Base-by-base conservation (phyloP, 208 protist species). In the Herpetomonas samuelpessoai region DNA sequence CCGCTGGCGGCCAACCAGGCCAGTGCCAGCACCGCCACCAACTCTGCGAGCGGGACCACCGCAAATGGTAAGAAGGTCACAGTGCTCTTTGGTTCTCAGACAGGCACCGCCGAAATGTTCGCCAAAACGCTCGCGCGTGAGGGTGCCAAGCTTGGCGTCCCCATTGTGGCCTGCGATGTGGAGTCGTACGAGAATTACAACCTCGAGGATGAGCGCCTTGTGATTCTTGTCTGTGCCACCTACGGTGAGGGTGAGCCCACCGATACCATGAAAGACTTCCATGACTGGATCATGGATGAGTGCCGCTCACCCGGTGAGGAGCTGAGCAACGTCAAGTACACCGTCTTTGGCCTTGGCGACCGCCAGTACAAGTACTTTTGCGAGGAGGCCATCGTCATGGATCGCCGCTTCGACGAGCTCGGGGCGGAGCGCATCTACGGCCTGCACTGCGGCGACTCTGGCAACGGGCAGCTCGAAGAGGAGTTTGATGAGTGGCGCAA, bases 221-320 rank as follows among this genome's bases (percentile, higher is more conserved):
- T 95, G 25, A 73, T 95, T 22, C 70, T 93, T 53, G 58, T 93
- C 12, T 96, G 89, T 47, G 77, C 90, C 46, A 97, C 91, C 45
- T 95, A 92, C 66, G 94, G 90, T 48, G 92, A 97, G 55, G 92
- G 92, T 10, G 90, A 97, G 65, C 82, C 85, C 22, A 96, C 94
- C 0, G 91, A 97, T 71, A 88, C 88, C 27, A 95, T 90, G 81
- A 84, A 92, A 56, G 65, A 63, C 61, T 96, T 97, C 57, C 86
- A 92, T 38, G 76, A 94, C 56, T 93, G 78, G 71, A 62, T 97
- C 26, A 75, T 92, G 73, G 79, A 94, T 45, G 80, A 91, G 10
- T 53, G 57, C 46, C 81, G 81, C 50, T 28, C 48, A 1, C 53
- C 60, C 1, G 78, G 68, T 0, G 87, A 85, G 74, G 83, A 88